Evolutionary conservation across 2,329 filamentous ascomycete genomes (phyloP).

Genomic region (Trichoderma polysporum): DNA sequence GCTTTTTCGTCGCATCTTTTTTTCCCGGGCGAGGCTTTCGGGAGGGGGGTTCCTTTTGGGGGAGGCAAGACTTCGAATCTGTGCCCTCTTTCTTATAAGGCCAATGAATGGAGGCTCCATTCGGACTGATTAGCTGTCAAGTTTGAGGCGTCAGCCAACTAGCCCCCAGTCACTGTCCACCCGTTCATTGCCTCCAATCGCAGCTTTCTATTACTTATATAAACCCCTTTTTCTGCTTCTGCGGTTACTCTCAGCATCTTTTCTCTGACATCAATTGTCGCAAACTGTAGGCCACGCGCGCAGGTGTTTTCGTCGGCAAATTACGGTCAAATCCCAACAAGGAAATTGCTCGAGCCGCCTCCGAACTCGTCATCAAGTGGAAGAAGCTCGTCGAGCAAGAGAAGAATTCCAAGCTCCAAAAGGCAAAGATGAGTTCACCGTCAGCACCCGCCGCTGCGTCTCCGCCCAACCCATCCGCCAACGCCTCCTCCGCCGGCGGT

Average conservation of each 20-base stretch:
- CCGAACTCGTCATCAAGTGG: conserved; percentile 86
- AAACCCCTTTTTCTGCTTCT: neutral
- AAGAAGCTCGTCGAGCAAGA: conserved; percentile 71
- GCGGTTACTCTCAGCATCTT: neutral
- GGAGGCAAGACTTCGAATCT: neutral
- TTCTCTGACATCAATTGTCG: conserved; percentile 8
- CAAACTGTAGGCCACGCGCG: conserved; percentile 67
- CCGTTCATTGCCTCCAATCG: neutral
- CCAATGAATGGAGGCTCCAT: neutral
- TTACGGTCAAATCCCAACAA: conserved; percentile 74
- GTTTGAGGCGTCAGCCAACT: neutral
- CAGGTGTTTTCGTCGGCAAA: conserved; percentile 86
- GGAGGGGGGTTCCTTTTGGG: neutral
- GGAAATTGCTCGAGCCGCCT: conserved; percentile 73
- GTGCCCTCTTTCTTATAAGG: neutral
- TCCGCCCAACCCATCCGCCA: conserved; percentile 55
- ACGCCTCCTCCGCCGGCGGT: conserved; percentile 43
- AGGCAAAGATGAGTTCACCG: conserved; percentile 37
- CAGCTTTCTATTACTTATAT: neutral
- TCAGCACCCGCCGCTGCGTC: conserved; percentile 40
- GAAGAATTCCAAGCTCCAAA: conserved; percentile 51
- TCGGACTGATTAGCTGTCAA: conserved; percentile 6
- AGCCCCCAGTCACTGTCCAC: neutral
- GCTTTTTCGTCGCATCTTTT: neutral
- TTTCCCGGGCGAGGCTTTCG: neutral